Conservation (phyloP, 78 protist genomes). For the Dictyostelium capitatum region DNA sequence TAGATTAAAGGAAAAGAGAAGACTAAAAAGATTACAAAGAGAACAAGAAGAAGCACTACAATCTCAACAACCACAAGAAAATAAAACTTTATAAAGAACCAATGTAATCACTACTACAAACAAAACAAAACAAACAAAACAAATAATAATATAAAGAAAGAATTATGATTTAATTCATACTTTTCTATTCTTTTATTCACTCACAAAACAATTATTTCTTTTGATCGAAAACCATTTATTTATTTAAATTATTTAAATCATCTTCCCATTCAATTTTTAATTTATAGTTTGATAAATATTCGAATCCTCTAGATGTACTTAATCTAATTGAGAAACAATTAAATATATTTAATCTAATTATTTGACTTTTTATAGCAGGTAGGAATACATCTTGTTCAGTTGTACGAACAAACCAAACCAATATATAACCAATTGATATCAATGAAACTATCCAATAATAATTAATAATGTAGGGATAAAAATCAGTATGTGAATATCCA, state of each 20-base stretch:
- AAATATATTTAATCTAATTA: background rate
- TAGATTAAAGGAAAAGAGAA: no score
- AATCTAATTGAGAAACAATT: background rate
- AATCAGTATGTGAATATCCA: slow-evolving; percentile 6
- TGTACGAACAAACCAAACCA: slow-evolving; percentile 16
- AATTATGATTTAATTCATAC: no score
- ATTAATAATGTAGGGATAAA: background rate
- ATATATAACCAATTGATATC: slow-evolving; percentile 4
- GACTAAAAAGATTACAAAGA: no score
- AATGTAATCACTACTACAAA: no score
- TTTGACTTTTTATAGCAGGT: slow-evolving; percentile 19
- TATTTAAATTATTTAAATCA: background rate
- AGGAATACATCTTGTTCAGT: background rate
- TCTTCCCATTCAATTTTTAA: slow-evolving; percentile 22
- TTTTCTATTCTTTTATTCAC: no score
- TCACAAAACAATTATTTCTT: no score
- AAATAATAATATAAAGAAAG: no score
- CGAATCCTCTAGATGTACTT: background rate
- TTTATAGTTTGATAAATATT: background rate
- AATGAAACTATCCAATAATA: slow-evolving; percentile 31
- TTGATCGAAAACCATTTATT: no score
- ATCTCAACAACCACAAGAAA: no score
- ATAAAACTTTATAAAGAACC: no score
- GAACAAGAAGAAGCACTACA: no score
- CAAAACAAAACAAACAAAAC: no score